phyloP scores from a whole-genome alignment of 2,329 filamentous ascomycete genomes.

The Aspergillus neotritici region DNA sequence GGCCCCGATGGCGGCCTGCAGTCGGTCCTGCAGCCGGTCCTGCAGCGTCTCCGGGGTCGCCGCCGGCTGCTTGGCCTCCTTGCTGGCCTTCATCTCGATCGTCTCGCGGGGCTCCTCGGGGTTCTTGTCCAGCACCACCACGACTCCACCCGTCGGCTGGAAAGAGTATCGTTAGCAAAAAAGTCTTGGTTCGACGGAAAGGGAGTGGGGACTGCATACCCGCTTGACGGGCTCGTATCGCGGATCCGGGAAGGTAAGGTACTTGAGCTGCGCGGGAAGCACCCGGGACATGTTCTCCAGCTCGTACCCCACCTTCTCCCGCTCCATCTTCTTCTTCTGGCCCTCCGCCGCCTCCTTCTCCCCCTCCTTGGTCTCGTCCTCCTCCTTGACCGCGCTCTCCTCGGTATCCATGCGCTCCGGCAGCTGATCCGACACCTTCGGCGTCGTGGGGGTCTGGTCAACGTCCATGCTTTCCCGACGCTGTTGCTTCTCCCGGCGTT shows the following conservation, averaged over 20 bases:
- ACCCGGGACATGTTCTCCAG: slow-evolving; percentile 96
- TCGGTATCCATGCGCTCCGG: slow-evolving; percentile 80
- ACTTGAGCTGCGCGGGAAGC: slow-evolving; percentile 86
- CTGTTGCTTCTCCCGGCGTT: slow-evolving; percentile 88
- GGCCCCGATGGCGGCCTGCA: slow-evolving; percentile 36
- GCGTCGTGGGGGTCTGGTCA: slow-evolving; percentile 70
- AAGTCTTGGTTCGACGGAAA: neutral
- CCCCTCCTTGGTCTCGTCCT: slow-evolving; percentile 53
- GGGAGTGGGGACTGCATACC: slow-evolving; percentile 48
- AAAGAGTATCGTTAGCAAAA: slow-evolving; percentile 36
- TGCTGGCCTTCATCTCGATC: slow-evolving; percentile 90
- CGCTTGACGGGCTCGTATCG: slow-evolving; percentile 92
- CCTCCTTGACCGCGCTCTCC: slow-evolving; percentile 54
- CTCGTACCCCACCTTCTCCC: slow-evolving; percentile 95
- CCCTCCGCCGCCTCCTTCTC: slow-evolving; percentile 57
- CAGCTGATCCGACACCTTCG: slow-evolving; percentile 56
- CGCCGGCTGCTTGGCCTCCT: slow-evolving; percentile 46
- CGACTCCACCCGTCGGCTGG: slow-evolving; percentile 85
- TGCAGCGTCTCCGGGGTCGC: slow-evolving; percentile 38
- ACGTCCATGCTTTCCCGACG: slow-evolving; percentile 93
- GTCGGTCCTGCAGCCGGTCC: slow-evolving; percentile 40
- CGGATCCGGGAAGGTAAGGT: slow-evolving; percentile 83
- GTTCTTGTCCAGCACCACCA: slow-evolving; percentile 80
- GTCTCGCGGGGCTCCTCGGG: slow-evolving; percentile 72
- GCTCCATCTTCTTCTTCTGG: slow-evolving; percentile 82